Evolutionary conservation across 1,139 yeast species (phyloP).

Genomic region (Taiozyma sp.): DNA sequence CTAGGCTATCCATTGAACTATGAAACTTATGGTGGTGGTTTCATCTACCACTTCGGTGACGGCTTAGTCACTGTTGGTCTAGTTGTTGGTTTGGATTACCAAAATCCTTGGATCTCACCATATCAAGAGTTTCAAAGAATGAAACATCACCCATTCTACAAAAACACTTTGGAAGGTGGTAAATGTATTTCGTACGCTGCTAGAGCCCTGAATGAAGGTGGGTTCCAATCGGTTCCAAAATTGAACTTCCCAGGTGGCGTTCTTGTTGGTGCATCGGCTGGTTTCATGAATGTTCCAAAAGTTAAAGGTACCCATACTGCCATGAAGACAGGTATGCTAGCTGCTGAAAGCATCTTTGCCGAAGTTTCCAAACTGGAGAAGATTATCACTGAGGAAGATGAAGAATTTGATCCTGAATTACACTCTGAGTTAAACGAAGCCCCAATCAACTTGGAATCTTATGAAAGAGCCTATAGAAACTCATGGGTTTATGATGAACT

Average conservation of each 20-base stretch:
- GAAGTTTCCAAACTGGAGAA: slow-evolving; percentile 43
- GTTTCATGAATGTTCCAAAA: slow-evolving; percentile 94
- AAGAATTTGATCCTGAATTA: slow-evolving; percentile 27
- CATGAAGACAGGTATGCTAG: slow-evolving; percentile 89
- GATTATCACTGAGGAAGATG: slow-evolving; percentile 37
- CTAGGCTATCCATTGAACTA: slow-evolving; percentile 82
- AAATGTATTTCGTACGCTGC: slow-evolving; percentile 94
- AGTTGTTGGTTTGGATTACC: slow-evolving; percentile 89
- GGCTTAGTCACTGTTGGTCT: slow-evolving; percentile 86
- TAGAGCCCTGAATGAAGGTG: slow-evolving; percentile 95
- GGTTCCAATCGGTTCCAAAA: slow-evolving; percentile 85
- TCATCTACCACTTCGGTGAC: slow-evolving; percentile 95
- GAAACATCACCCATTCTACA: slow-evolving; percentile 87
- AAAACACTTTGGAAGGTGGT: slow-evolving; percentile 77
- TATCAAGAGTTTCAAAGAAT: slow-evolving; percentile 92
- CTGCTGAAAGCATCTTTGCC: slow-evolving; percentile 81
- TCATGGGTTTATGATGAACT: slow-evolving; percentile 90
- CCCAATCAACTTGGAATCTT: slow-evolving; percentile 49
- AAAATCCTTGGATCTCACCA: slow-evolving; percentile 92
- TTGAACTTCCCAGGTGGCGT: slow-evolving; percentile 94
- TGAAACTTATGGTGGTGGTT: slow-evolving; percentile 91
- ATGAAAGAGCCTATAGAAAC: slow-evolving; percentile 57
- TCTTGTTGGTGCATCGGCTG: slow-evolving; percentile 92
- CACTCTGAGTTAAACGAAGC: slow-evolving; percentile 32
- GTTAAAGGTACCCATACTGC: slow-evolving; percentile 99